phyloP scores from a whole-genome alignment of 345 rosid genomes.

The Balakata baccata region DNA sequence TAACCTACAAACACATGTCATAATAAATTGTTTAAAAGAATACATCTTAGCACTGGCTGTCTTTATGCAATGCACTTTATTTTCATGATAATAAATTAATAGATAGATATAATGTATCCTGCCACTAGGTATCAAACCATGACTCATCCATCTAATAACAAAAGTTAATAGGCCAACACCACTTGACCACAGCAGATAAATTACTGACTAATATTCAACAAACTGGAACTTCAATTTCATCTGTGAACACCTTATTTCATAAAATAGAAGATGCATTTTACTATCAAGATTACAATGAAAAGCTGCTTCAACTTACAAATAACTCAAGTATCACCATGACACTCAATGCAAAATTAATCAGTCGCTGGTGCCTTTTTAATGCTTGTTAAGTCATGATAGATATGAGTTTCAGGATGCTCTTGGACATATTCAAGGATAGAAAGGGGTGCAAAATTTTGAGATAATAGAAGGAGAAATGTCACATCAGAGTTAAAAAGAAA shows the following conservation, averaged over 20 bases:
- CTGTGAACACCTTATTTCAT: too few species aligned
- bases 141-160: too few species aligned
- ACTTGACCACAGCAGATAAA: too few species aligned
- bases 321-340: neutral
- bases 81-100: neutral
- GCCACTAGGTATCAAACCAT: neutral
- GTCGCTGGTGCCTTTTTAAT: neutral
- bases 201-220: too few species aligned
- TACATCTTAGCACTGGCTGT: too few species aligned
- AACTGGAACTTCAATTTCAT: too few species aligned
- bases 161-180: too few species aligned
- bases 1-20: neutral
- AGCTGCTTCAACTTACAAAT: neutral
- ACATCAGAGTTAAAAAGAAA: neutral
- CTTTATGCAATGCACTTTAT: neutral
- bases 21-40: neutral
- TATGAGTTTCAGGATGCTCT: neutral
- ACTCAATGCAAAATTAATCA: neutral
- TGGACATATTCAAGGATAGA: neutral
- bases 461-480: neutral
- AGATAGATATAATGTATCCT: neutral
- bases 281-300: neutral
- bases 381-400: neutral
- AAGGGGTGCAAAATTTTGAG: neutral
- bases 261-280: too few species aligned